These are phyloP conservation scores for Parathielavia appendiculata DNA, from an alignment of 495 filamentous ascomycete species.

Conservation along the genomic window DNA sequence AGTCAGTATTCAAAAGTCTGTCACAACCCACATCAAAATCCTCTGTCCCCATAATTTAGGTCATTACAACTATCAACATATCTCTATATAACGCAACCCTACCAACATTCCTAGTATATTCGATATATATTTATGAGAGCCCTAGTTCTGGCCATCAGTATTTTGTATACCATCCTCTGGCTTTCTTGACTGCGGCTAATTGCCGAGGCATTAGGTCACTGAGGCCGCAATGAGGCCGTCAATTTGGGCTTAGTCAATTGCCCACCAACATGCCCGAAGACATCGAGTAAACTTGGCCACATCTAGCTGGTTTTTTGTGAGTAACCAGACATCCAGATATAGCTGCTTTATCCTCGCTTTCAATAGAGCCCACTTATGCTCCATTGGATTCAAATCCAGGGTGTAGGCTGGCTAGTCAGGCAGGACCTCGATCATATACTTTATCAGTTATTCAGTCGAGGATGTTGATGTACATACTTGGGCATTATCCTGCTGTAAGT, in stretches of 20 bases:
- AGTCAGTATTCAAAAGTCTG: not conserved
- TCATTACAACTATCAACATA: not conserved
- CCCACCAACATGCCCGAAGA: not conserved
- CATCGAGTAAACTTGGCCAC: not conserved
- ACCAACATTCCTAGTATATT: not conserved
- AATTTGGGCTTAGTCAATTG: not conserved
- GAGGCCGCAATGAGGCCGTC: not conserved
- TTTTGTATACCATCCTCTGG: constrained; percentile 6
- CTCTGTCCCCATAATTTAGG: not conserved
- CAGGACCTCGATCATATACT: not conserved
- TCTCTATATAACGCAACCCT: not conserved
- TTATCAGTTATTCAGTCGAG: not conserved
- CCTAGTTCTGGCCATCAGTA: constrained; percentile 1
- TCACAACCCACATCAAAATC: not conserved
- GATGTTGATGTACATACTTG: not conserved
- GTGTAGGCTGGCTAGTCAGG: not conserved
- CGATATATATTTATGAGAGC: not conserved
- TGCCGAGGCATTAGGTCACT: not conserved
- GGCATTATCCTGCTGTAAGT: constrained; percentile 1
- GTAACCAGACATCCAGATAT: not conserved
- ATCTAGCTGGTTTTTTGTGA: constrained; percentile 1
- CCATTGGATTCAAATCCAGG: constrained; percentile 5
- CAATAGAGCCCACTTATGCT: not conserved
- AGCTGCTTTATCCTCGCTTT: not conserved
- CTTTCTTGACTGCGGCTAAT: no score